Evolutionary conservation across 345 rosid genomes (phyloP).

Genomic region (Lepidium africanum): DNA sequence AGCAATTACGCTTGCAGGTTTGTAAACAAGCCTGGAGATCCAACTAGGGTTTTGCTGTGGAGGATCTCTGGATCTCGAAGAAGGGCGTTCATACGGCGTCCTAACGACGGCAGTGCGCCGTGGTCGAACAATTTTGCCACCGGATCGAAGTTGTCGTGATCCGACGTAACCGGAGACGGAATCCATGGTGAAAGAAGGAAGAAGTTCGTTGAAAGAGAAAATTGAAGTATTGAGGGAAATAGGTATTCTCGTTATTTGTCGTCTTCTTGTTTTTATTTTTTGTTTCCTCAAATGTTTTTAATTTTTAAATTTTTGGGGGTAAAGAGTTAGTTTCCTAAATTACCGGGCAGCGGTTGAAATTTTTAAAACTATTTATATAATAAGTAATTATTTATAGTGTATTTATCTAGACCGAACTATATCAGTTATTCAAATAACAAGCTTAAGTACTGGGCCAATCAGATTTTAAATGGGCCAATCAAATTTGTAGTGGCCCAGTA

Average conservation of each 20-base stretch:
- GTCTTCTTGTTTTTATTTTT: slow-evolving; percentile 9
- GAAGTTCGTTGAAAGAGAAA: slow-evolving; percentile 18
- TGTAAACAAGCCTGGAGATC: slow-evolving; percentile 63
- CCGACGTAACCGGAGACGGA: slow-evolving; percentile 29
- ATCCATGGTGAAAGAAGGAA: slow-evolving; percentile 18
- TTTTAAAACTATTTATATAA: too few relatives aligned
- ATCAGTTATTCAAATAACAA: background rate
- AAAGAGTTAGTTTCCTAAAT: slow-evolving; percentile 12
- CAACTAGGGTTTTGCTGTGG: slow-evolving; percentile 65
- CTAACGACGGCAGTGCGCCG: slow-evolving; percentile 33
- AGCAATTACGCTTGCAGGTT: slow-evolving; percentile 74
- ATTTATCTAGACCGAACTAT: background rate
- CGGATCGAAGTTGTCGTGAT: slow-evolving; percentile 36
- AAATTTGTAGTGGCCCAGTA: background rate
- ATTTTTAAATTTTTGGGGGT: background rate
- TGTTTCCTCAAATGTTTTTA: too few relatives aligned
- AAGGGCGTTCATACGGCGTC: slow-evolving; percentile 65
- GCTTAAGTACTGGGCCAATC: background rate
- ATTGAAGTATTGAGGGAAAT: background rate
- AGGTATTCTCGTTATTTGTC: slow-evolving; percentile 24
- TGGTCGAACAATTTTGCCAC: slow-evolving; percentile 62
- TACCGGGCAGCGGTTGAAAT: slow-evolving; percentile 19
- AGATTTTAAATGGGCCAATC: background rate
- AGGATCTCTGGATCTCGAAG: slow-evolving; percentile 16
- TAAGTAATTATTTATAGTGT: too few relatives aligned